A percentile compares a stretch with the other conserved stretches of the same genome.
These are phyloP conservation scores for Saccharomyces uvarum DNA, from an alignment of 1,139 yeast species.

Conservation along the genomic window DNA sequence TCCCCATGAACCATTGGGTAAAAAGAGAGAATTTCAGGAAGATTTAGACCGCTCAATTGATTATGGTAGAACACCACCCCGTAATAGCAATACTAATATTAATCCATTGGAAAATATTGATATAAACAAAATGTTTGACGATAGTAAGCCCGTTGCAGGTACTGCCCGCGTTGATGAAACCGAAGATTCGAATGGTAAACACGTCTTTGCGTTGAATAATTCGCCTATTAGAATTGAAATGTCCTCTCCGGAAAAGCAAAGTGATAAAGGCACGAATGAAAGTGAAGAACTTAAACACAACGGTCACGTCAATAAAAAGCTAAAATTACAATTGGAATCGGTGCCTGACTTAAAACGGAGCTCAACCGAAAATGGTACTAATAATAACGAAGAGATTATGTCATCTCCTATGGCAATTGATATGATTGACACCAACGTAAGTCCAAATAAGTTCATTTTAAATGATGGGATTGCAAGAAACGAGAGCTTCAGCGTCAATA, in stretches of 20 bases:
- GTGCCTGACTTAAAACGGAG: conserved; percentile 14
- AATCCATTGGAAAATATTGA: conserved; percentile 18
- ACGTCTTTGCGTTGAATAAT: conserved; percentile 10
- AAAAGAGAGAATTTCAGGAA: conserved; percentile 5
- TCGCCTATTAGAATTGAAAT: conserved; percentile 17
- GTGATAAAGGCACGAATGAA: conserved; percentile 9
- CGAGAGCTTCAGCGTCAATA: neutral
- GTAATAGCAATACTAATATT: neutral
- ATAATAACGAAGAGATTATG: conserved; percentile 4
- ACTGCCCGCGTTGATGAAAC: neutral
- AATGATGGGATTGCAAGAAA: neutral
- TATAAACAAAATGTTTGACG: conserved; percentile 18
- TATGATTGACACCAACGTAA: conserved; percentile 13
- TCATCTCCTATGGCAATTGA: conserved; percentile 11
- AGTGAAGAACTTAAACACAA: conserved; percentile 21
- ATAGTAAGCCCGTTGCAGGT: neutral
- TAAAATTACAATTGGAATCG: conserved; percentile 13
- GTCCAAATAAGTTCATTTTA: conserved; percentile 13
- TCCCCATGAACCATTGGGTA: conserved; percentile 18
- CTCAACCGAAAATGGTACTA: neutral
- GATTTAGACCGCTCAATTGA: conserved; percentile 4
- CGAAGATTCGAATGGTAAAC: conserved; percentile 12
- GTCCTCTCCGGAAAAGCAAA: conserved; percentile 16
- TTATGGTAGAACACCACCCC: conserved; percentile 4
- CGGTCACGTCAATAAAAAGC: conserved; percentile 19